A percentile compares a stretch with the other conserved stretches of the same genome.
phyloP scores from a whole-genome alignment of 2,329 filamentous ascomycete species.

The Talaromyces albobiverticillius region DNA sequence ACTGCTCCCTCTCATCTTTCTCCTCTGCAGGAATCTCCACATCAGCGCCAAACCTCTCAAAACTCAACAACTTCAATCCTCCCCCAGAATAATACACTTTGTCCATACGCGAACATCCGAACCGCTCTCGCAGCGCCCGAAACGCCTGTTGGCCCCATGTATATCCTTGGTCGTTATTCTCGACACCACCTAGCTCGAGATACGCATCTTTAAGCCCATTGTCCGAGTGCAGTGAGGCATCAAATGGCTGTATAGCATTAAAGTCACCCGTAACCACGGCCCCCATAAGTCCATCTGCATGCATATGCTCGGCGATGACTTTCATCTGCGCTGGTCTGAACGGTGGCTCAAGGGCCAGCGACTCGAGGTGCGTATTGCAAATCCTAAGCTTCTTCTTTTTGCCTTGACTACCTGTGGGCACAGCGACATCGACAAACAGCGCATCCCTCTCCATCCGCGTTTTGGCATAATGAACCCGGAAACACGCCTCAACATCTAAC shows the following conservation, averaged over 20 bases:
- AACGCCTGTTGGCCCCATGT: slow-evolving; percentile 59
- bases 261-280: slow-evolving; percentile 55
- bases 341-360: slow-evolving; percentile 48
- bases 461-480: slow-evolving; percentile 51
- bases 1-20: slow-evolving; percentile 2
- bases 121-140: slow-evolving; percentile 39
- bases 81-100: slow-evolving; percentile 50
- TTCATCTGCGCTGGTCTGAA: slow-evolving; percentile 50
- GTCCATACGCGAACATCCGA: slow-evolving; percentile 55
- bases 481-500: slow-evolving; percentile 44
- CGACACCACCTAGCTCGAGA: slow-evolving; percentile 50
- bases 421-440: slow-evolving; percentile 57
- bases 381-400: slow-evolving; percentile 38
- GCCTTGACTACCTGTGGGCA: background rate
- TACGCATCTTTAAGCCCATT: slow-evolving; percentile 54
- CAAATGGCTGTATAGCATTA: slow-evolving; percentile 58
- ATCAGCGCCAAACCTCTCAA: slow-evolving; percentile 15
- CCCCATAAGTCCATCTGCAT: slow-evolving; percentile 17
- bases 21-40: slow-evolving; percentile 2
- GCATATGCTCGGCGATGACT: slow-evolving; percentile 45
- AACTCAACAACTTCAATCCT: background rate
- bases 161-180: slow-evolving; percentile 51
- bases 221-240: slow-evolving; percentile 47
- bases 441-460: slow-evolving; percentile 54
- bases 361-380: slow-evolving; percentile 59